These are phyloP conservation scores for Aureobasidium sp. DNA, from an alignment of 2,329 filamentous ascomycete species.

Conservation along the genomic window DNA sequence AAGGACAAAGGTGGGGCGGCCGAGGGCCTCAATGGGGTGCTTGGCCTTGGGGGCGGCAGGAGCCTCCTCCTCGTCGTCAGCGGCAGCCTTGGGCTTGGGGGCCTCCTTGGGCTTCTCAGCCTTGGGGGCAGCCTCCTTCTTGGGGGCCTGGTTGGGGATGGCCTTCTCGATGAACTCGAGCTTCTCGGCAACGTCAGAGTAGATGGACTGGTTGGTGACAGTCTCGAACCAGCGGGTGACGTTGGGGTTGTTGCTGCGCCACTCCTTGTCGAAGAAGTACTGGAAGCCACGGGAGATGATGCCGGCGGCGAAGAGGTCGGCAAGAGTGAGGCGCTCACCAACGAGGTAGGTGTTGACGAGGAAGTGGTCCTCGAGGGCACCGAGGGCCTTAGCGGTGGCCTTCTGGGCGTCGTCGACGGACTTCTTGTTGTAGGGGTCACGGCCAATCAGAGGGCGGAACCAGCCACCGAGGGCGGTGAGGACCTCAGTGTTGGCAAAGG, in stretches of 20 bases:
- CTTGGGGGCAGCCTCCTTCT: constrained; percentile 58
- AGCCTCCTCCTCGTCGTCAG: constrained; percentile 56
- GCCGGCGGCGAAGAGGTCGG: constrained; percentile 78
- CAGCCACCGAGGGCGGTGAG: constrained; percentile 66
- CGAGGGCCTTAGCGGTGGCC: constrained; percentile 59
- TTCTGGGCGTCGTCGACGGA: constrained; percentile 72
- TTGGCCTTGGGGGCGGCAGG: constrained; percentile 76
- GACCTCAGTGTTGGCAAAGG: constrained; percentile 87
- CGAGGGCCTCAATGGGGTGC: constrained; percentile 85
- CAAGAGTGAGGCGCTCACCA: constrained; percentile 93
- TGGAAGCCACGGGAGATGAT: constrained; percentile 84
- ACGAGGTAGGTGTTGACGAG: constrained; percentile 93
- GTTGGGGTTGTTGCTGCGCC: constrained; percentile 76
- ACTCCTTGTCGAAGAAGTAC: constrained; percentile 88
- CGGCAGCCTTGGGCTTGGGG: constrained; percentile 47
- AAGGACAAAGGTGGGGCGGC: constrained; percentile 70
- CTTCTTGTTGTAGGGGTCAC: constrained; percentile 96
- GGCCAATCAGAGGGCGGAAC: constrained; percentile 80
- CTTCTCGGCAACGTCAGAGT: constrained; percentile 69
- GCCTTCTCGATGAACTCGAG: constrained; percentile 75
- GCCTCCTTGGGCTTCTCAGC: constrained; percentile 49
- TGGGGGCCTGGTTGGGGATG: constrained; percentile 66
- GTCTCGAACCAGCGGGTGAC: constrained; percentile 92
- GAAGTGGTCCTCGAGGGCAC: constrained; percentile 79
- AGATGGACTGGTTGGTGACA: constrained; percentile 86